Evolutionary conservation across 371 early-diverging fungal genomes (phyloP).

Genomic region (Apophysomyces elegans): DNA sequence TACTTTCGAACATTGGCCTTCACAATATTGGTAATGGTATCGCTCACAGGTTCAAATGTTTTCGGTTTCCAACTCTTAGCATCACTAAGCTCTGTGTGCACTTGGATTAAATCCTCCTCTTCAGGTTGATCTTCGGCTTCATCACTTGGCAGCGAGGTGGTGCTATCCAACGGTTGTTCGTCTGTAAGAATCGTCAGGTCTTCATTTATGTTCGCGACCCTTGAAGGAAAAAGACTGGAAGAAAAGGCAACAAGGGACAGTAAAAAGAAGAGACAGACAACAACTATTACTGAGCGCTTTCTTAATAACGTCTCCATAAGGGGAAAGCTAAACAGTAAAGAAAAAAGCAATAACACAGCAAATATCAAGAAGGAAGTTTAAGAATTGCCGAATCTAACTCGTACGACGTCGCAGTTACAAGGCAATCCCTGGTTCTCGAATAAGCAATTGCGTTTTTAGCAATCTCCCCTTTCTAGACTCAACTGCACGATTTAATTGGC

Average conservation of each 20-base stretch:
- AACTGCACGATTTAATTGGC: too few species aligned
- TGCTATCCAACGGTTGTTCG: background rate
- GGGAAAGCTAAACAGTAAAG: background rate
- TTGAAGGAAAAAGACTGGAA: conserved; percentile 18
- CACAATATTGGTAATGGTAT: conserved; percentile 12
- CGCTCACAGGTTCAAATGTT: conserved; percentile 19
- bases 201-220: conserved; percentile 1
- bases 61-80: conserved; percentile 23
- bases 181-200: background rate
- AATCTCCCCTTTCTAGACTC: background rate
- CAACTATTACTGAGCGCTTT: conserved; percentile 14
- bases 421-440: background rate
- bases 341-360: background rate
- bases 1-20: conserved; percentile 15
- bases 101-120: conserved; percentile 17
- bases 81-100: conserved; percentile 13
- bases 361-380: background rate
- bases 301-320: conserved; percentile 17
- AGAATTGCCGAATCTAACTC: background rate
- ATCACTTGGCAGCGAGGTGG: background rate
- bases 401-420: background rate
- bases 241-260: conserved; percentile 17
- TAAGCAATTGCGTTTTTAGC: background rate
- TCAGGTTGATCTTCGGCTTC: conserved; percentile 4
- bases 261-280: conserved; percentile 17